Evolutionary conservation across 2,329 filamentous ascomycete species (phyloP).

Genomic region (Atkinsonella hypoxylon): DNA sequence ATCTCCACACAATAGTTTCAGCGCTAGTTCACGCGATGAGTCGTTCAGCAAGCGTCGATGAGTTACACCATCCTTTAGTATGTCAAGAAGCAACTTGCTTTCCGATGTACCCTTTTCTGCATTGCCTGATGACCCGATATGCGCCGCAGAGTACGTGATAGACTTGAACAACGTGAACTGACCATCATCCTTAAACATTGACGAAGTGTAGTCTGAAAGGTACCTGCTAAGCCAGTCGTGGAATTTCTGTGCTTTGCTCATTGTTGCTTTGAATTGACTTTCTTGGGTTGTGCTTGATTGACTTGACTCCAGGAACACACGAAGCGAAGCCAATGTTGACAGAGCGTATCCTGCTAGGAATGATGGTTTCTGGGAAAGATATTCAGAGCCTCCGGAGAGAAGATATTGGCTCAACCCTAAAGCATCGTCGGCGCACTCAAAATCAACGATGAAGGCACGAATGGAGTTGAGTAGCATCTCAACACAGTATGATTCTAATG

Average conservation of each 20-base stretch:
- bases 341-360: constrained; percentile 75
- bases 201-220: constrained; percentile 49
- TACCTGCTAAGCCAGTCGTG: constrained; percentile 67
- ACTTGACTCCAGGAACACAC: constrained; percentile 60
- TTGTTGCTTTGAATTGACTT: constrained; percentile 65
- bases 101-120: constrained; percentile 61
- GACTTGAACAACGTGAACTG: constrained; percentile 48
- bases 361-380: constrained; percentile 54
- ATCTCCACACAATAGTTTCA: constrained; percentile 60
- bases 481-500: constrained; percentile 68
- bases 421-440: constrained; percentile 82
- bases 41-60: constrained; percentile 54
- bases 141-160: constrained; percentile 57
- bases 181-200: constrained; percentile 33
- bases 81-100: constrained; percentile 64
- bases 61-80: constrained; percentile 61
- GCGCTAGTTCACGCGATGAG: constrained; percentile 56
- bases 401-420: constrained; percentile 81
- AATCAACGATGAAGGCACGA: constrained; percentile 65
- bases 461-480: constrained; percentile 83
- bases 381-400: constrained; percentile 50
- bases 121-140: constrained; percentile 56
- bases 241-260: constrained; percentile 64
- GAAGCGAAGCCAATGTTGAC: constrained; percentile 67
- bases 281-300: constrained; percentile 77